Percentiles rank a stretch among this genome's conserved stretches.
phyloP scores from a whole-genome alignment of 176 grass and related monocot species.

The Musa acuminata region DNA sequence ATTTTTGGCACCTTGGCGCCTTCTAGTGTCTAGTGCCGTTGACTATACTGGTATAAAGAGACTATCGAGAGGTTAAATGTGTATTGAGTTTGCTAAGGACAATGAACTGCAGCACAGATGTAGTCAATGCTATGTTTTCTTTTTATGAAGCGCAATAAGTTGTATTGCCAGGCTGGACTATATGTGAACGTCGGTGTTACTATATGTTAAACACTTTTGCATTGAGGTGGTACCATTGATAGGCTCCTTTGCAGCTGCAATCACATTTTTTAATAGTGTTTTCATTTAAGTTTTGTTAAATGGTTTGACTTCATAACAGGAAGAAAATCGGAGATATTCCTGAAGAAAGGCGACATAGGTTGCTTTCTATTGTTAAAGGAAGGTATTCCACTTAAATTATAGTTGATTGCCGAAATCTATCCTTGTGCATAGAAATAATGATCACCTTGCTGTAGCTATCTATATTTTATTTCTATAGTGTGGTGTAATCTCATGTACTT shows the following conservation, averaged over 20 bases:
- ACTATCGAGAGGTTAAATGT: too few relatives aligned
- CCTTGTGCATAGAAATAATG: not conserved
- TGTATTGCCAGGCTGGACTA: not conserved
- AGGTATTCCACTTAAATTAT: conserved; percentile 7
- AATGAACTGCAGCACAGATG: not conserved
- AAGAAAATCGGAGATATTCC: conserved; percentile 32
- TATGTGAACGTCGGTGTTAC: not conserved
- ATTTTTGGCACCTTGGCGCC: too few relatives aligned
- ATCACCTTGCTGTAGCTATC: not conserved
- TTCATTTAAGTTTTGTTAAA: not conserved
- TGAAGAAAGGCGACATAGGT: conserved; percentile 20
- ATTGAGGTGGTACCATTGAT: not conserved
- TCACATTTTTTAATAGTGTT: not conserved
- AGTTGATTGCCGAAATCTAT: not conserved
- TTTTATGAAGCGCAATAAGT: not conserved
- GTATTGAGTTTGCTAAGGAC: too few relatives aligned
- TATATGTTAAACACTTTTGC: not conserved
- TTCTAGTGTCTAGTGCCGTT: too few relatives aligned
- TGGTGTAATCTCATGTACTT: not conserved
- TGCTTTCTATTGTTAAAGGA: conserved; percentile 13
- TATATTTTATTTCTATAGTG: not conserved
- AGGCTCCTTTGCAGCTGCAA: not conserved
- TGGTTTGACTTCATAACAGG: conserved; percentile 7
- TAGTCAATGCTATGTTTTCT: too few relatives aligned
- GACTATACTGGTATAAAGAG: too few relatives aligned